Evolutionary conservation across 2,329 filamentous ascomycete genomes (phyloP).

Genomic region (Penicillium frequentans): DNA sequence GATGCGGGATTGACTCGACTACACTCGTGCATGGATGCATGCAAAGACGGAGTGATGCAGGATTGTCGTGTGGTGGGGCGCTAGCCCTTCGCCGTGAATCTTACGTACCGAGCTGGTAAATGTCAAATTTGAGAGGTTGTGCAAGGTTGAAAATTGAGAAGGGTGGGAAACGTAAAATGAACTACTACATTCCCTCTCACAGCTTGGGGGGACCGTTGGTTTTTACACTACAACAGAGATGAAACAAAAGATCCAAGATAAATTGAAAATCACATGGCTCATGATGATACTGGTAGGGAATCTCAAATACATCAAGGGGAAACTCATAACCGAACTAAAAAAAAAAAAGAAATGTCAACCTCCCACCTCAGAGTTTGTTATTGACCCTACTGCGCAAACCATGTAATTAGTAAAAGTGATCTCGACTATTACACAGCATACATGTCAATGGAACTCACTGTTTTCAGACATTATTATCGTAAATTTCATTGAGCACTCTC

Average conservation of each 20-base stretch:
- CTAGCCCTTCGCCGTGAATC: background rate
- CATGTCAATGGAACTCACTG: background rate
- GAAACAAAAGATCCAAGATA: background rate
- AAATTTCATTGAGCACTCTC: conserved; percentile 13
- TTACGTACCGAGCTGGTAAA: background rate
- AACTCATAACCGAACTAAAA: conserved; percentile 4
- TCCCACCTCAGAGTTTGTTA: background rate
- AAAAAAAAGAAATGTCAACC: background rate
- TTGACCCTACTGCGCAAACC: background rate
- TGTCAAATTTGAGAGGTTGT: background rate
- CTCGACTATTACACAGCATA: background rate
- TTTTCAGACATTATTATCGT: conserved; percentile 23
- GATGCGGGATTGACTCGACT: background rate
- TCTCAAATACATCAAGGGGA: conserved; percentile 21
- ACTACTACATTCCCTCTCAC: background rate
- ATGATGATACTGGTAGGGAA: conserved; percentile 21
- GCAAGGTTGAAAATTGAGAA: background rate
- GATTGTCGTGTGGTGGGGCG: background rate
- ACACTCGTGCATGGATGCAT: background rate
- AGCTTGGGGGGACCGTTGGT: background rate
- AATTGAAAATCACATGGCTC: conserved; percentile 19
- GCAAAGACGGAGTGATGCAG: background rate
- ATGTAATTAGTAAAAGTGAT: background rate
- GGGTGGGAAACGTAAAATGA: background rate
- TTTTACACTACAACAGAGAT: background rate